These are phyloP conservation scores for Elsinoe ampelina DNA, from an alignment of 2,329 filamentous ascomycete genomes.

Conservation along the genomic window DNA sequence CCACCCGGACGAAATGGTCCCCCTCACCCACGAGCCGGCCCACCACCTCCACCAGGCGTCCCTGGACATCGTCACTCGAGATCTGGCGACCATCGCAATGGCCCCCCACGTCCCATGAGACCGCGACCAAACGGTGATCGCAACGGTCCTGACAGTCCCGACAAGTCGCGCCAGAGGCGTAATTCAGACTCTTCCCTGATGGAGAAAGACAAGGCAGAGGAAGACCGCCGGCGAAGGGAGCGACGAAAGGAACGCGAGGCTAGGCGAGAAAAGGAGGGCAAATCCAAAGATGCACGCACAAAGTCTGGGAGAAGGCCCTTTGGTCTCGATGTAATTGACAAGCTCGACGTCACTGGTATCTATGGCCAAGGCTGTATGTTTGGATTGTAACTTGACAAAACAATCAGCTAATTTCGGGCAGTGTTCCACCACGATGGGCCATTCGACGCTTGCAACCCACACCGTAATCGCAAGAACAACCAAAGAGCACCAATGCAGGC, in stretches of 20 bases:
- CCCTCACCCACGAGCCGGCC: conserved; percentile 37
- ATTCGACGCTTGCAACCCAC: conserved; percentile 91
- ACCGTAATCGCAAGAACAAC: conserved; percentile 78
- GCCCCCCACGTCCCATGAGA: conserved; percentile 28
- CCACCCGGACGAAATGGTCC: conserved; percentile 32
- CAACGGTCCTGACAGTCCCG: conserved; percentile 35
- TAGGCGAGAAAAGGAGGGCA: conserved; percentile 34
- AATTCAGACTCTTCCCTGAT: conserved; percentile 73
- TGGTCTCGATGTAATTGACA: conserved; percentile 82
- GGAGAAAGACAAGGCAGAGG: conserved; percentile 55
- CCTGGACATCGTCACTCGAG: conserved; percentile 49
- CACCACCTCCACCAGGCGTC: conserved; percentile 33
- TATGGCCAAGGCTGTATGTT: conserved; percentile 81
- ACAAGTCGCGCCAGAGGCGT: conserved; percentile 50
- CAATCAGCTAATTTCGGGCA: conserved; percentile 30
- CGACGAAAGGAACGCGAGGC: conserved; percentile 43
- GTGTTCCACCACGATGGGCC: conserved; percentile 97
- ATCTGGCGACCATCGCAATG: conserved; percentile 52
- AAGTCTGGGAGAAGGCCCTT: conserved; percentile 31
- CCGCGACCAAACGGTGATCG: conserved; percentile 33
- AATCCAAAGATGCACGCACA: conserved; percentile 28
- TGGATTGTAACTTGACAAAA: background rate
- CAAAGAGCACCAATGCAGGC: conserved; percentile 89
- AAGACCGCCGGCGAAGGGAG: conserved; percentile 43
- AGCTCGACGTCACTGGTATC: conserved; percentile 90